Conservation (phyloP, 129 eudicot species). For the Flaveria ramosissima region DNA sequence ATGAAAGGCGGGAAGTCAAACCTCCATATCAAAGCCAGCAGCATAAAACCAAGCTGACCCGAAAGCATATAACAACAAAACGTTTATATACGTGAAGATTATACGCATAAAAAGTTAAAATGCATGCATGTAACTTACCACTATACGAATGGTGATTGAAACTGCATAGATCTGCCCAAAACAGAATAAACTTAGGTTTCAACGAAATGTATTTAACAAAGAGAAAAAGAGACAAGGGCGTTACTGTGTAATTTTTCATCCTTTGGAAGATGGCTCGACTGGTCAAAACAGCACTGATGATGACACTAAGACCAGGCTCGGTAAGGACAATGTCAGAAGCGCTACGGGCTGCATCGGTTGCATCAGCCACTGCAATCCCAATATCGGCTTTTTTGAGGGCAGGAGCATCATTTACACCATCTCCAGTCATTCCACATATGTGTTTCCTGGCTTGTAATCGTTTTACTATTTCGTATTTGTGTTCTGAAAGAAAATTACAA, state of each 20-base stretch:
- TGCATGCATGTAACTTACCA: slow-evolving; percentile 52
- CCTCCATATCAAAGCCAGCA: slow-evolving; percentile 88
- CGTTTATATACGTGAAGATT: background rate
- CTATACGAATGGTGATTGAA: slow-evolving; percentile 97
- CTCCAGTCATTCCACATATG: slow-evolving; percentile 79
- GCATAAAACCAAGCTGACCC: slow-evolving; percentile 92
- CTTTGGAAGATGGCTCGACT: slow-evolving; percentile 73
- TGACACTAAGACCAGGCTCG: slow-evolving; percentile 75
- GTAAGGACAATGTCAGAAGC: slow-evolving; percentile 78
- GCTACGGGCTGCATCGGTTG: slow-evolving; percentile 82
- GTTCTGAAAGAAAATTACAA: slow-evolving; percentile 43
- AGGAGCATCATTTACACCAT: slow-evolving; percentile 75
- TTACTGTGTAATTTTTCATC: slow-evolving; percentile 75
- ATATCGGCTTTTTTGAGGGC: slow-evolving; percentile 77
- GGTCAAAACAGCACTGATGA: slow-evolving; percentile 75
- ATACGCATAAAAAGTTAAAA: background rate
- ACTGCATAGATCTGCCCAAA: slow-evolving; percentile 90
- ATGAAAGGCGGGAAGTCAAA: slow-evolving; percentile 99
- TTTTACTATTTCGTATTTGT: slow-evolving; percentile 69
- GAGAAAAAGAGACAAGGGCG: background rate
- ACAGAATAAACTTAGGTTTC: background rate
- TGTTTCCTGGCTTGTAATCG: slow-evolving; percentile 75
- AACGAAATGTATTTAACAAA: background rate
- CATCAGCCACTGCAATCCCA: slow-evolving; percentile 76
- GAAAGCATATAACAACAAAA: slow-evolving; percentile 5